Conservation (phyloP, 2,329 filamentous ascomycete genomes). For the Botrytis paeoniae region DNA sequence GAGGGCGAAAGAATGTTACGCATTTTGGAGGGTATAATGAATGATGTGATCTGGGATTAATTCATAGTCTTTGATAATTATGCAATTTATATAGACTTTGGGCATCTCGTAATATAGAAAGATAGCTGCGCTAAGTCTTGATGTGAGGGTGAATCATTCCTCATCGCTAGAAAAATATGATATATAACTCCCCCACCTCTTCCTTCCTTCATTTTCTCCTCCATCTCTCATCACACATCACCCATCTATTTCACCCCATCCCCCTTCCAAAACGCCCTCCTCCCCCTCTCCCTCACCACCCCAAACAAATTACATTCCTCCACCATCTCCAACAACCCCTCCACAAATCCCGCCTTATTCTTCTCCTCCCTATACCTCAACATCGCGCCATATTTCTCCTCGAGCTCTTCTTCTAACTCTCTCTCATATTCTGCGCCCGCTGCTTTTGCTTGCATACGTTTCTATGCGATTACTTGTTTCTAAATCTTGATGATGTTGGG, state of each 20-base stretch:
- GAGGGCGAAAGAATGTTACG: too few species aligned
- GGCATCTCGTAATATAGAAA: not conserved
- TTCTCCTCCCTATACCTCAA: not conserved
- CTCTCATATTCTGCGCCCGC: not conserved
- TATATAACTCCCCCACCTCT: not conserved
- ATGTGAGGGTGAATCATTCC: not conserved
- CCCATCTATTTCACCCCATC: not conserved
- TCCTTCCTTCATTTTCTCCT: not conserved
- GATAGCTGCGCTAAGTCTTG: not conserved
- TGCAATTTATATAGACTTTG: not conserved
- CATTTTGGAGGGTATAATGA: not conserved
- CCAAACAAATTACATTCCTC: not conserved
- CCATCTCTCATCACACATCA: too few species aligned
- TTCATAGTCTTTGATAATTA: not conserved
- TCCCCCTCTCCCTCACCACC: not conserved
- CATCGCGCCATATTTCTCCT: not conserved
- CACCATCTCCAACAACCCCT: not conserved
- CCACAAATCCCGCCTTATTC: not conserved
- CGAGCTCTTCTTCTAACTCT: not conserved
- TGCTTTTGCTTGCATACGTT: not conserved
- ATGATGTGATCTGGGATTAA: not conserved
- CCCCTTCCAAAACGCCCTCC: not conserved
- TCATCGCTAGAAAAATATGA: not conserved
- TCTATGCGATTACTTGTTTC: accelerated
- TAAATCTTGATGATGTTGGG: not conserved